A percentile compares a stretch with the other conserved stretches of the same genome.
Conservation (phyloP, 768 basidiomycete genomes). For the Tylopilus felleus region DNA sequence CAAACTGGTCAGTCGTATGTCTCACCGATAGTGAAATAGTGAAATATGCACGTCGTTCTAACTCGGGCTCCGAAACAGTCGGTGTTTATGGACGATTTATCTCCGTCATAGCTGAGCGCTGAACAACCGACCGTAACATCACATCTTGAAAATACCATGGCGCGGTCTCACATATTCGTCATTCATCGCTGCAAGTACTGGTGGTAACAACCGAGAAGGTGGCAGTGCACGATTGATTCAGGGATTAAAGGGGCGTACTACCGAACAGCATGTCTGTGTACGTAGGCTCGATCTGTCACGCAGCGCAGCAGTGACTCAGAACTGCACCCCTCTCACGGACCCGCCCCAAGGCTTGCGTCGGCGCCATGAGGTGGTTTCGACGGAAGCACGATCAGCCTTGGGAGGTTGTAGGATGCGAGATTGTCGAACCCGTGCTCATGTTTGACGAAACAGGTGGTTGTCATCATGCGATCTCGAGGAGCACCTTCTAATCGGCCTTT, state of each 20-base stretch:
- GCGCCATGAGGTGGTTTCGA: slow-evolving; percentile 41
- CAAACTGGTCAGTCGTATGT: not conserved
- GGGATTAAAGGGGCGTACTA: slow-evolving; percentile 12
- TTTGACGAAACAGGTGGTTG: slow-evolving; percentile 60
- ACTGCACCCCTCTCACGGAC: slow-evolving; percentile 11
- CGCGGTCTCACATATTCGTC: not conserved
- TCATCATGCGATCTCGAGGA: slow-evolving; percentile 6
- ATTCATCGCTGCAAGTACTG: not conserved
- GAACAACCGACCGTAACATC: not conserved
- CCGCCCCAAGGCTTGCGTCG: slow-evolving; percentile 15
- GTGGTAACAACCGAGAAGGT: slow-evolving; percentile 4
- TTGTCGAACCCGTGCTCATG: slow-evolving; percentile 61
- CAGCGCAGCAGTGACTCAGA: slow-evolving; percentile 20
- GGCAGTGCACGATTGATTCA: slow-evolving; percentile 19
- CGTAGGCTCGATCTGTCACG: slow-evolving; percentile 13
- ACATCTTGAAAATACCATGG: not conserved
- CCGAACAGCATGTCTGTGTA: slow-evolving; percentile 14
- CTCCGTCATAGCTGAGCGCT: not conserved
- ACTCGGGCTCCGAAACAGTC: not conserved
- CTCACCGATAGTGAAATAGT: not conserved
- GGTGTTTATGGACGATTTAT: not conserved
- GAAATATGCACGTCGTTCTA: not conserved
- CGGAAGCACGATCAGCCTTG: slow-evolving; percentile 57
- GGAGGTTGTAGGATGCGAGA: slow-evolving; percentile 72
- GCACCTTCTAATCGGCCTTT: slow-evolving; percentile 4